Base-by-base conservation (phyloP, 2,329 filamentous ascomycete genomes). In the Neonectria coccinea region DNA sequence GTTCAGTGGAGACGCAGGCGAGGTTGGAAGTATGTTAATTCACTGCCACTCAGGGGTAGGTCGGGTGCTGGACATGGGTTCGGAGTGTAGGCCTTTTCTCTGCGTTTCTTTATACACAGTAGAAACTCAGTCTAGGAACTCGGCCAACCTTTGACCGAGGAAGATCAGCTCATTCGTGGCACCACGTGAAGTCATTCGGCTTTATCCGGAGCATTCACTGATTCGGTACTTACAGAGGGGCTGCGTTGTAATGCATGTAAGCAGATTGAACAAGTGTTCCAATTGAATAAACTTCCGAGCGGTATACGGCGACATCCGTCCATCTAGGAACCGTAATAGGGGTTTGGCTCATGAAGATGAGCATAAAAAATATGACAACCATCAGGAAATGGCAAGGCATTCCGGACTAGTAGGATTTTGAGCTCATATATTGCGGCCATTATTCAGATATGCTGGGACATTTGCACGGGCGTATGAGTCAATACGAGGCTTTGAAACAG, bases 301-400 rank as follows among this genome's bases (percentile, higher is more conserved):
- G 39, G 39, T 41, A 41, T 41, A 41, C 39, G 39, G 39, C 39
- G 39, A n/a, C 39, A 41, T 41, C 39, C 39, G 39, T n/a, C 39
- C 39, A 41, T 41, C 12, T n/a, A 41, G 16, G 14, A 41, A 41
- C 39, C 39, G 39, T n/a, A 41, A 41, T n/a, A n/a, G 31, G 8
- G 31, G 31, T 33, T 8, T n/a, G n/a, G n/a, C n/a, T n/a, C n/a
- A n/a, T n/a, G n/a, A n/a, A n/a, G n/a, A n/a, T n/a, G n/a, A n/a
- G n/a, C n/a, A n/a, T n/a, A n/a, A n/a, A n/a, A n/a, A n/a, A n/a
- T n/a, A n/a, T n/a, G n/a, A n/a, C n/a, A n/a, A n/a, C n/a, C n/a
- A n/a, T n/a, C n/a, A n/a, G n/a, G n/a, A n/a, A n/a, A n/a, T n/a
- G n/a, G n/a, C n/a, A n/a, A n/a, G n/a, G n/a, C n/a, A n/a, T n/a